Conservation (phyloP, 1,139 yeast genomes). For the Hemisphaericaspora xylanilytica region DNA sequence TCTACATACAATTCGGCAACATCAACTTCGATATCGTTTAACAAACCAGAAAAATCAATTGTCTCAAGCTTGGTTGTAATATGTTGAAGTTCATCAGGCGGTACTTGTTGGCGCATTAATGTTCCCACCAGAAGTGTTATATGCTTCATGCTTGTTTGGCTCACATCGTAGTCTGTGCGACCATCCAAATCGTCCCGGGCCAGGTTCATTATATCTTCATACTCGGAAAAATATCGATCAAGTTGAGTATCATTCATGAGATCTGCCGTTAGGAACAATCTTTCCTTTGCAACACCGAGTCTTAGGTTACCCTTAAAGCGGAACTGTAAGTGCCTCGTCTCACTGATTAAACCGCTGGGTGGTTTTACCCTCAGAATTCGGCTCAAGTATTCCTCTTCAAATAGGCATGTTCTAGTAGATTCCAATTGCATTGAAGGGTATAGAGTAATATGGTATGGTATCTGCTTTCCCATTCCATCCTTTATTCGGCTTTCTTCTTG, state of each 20-base stretch:
- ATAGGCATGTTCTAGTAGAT: neutral
- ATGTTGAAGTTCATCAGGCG: constrained; percentile 1
- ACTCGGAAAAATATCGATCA: neutral
- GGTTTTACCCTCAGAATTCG: too few relatives aligned
- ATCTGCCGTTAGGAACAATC: constrained; percentile 2
- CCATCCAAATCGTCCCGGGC: neutral
- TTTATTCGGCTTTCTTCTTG: constrained; percentile 5
- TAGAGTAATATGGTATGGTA: constrained; percentile 10
- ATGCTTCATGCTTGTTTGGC: constrained; percentile 2
- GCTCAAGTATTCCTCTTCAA: neutral
- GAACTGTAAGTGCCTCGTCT: constrained; percentile 3
- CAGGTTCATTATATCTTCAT: neutral
- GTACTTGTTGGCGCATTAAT: constrained; percentile 1
- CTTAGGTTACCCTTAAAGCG: constrained; percentile 2
- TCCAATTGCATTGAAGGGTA: neutral
- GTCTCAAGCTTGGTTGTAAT: neutral
- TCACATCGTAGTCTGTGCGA: neutral
- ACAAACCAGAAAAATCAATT: constrained; percentile 4
- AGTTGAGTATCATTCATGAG: constrained; percentile 3
- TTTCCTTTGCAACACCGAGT: neutral
- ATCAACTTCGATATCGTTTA: constrained; percentile 4
- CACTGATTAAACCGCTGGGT: neutral
- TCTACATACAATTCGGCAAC: constrained; percentile 1
- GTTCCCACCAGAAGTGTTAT: constrained; percentile 9
- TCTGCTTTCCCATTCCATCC: neutral